A percentile compares a stretch with the other conserved stretches of the same genome.
Conservation (phyloP, 371 early-diverging fungal genomes). For the Syncephalis fuscata region DNA sequence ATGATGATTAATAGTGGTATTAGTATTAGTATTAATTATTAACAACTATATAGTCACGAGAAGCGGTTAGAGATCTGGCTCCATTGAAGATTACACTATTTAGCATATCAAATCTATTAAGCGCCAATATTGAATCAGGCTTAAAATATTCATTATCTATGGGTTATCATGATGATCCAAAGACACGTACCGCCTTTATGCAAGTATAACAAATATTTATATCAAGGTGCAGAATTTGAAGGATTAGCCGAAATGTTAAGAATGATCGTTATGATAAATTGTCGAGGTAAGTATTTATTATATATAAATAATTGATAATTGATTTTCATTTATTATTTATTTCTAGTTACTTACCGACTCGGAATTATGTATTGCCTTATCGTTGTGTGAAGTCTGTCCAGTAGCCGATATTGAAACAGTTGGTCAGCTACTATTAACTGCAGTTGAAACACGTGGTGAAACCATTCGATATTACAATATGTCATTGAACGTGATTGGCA, state of each 20-base stretch:
- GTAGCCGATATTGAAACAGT: constrained; percentile 78
- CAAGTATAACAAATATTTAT: constrained; percentile 79
- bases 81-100: constrained; percentile 71
- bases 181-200: constrained; percentile 78
- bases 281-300: constrained; percentile 46
- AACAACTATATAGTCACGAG: constrained; percentile 24
- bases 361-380: constrained; percentile 54
- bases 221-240: constrained; percentile 74
- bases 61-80: constrained; percentile 36
- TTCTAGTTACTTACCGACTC: constrained; percentile 33
- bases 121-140: constrained; percentile 82
- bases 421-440: constrained; percentile 51
- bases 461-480: constrained; percentile 46
- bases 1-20: neutral
- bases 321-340: neutral
- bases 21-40: neutral
- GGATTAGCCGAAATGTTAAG: constrained; percentile 56
- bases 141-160: constrained; percentile 76
- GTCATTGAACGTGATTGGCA: constrained; percentile 71
- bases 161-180: constrained; percentile 83
- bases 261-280: constrained; percentile 57
- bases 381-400: constrained; percentile 74
- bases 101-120: constrained; percentile 71
- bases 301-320: neutral
- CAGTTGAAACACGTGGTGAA: constrained; percentile 63